Evolutionary conservation across 768 basidiomycete genomes (phyloP).

Genomic region (Fomitopsis pulvina): DNA sequence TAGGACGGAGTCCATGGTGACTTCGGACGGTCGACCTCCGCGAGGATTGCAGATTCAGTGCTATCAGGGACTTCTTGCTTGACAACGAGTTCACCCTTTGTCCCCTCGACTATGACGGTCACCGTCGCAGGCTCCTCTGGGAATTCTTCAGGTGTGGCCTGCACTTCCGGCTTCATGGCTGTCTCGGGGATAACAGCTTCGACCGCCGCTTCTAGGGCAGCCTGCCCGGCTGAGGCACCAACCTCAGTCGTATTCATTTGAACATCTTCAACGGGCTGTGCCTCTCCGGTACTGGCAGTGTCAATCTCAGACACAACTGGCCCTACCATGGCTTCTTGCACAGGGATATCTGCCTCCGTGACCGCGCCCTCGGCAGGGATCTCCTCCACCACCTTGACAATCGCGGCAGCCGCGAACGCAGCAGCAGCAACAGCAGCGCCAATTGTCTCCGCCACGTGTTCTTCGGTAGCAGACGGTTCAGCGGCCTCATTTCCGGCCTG

Average conservation of each 20-base stretch:
- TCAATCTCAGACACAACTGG: no score
- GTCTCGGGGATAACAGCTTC: conserved; percentile 3
- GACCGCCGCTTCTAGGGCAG: not conserved
- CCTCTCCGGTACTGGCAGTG: no score
- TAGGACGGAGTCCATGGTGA: conserved; percentile 50
- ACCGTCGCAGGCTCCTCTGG: not conserved
- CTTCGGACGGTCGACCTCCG: conserved; percentile 33
- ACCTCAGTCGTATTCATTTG: no score
- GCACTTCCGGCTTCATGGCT: not conserved
- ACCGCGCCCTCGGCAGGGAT: not conserved
- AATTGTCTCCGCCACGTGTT: not conserved
- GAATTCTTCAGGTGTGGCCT: not conserved
- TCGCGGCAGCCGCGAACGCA: not conserved
- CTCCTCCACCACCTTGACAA: not conserved
- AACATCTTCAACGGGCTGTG: no score
- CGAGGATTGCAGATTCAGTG: not conserved
- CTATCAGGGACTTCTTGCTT: not conserved
- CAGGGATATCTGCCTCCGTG: not conserved
- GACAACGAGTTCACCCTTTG: not conserved
- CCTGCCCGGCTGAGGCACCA: no score
- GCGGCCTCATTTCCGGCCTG: not conserved
- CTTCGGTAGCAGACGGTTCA: not conserved
- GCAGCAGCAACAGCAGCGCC: not conserved
- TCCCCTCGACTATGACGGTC: not conserved
- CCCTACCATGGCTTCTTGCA: not conserved